Base-by-base conservation (phyloP, 116 monocot species). In the Trichopus zeylanicus region DNA sequence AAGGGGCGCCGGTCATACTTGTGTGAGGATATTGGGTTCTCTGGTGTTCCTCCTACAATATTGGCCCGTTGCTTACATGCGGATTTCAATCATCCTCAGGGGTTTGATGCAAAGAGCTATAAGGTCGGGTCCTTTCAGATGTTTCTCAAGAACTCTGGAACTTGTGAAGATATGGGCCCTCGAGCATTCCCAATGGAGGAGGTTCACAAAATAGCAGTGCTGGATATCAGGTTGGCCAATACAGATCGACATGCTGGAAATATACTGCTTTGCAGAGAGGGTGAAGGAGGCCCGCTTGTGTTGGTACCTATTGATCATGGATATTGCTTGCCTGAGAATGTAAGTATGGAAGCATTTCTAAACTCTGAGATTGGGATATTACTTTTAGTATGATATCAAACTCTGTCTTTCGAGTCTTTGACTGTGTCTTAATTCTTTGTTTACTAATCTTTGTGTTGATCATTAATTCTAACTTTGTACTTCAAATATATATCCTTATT, bases 171-270 rank as follows among this genome's bases (percentile, higher is more conserved):
- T 67, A 86, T 82, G 72, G 86, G 93, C 4, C 83, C 94, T 57
- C 26, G 56, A 31, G 67, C 75, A 27, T 94, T 94, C 61, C 83
- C 85, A 18, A 72, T 83, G 10, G 67, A 86, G 54, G 89, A 89
- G 60, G 81, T 95, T 59, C 95, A 95, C 55, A 89, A 83, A 70
- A 89, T 95, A 11, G 60, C 78, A 13, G 81, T 95, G 53, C 60
- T 95, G 22, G 95, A 95, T 77, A 86, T 95, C 37, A 80, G 95
- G 31, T 72, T 95, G 69, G 95, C 89, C 29, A 95, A 95, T 78
- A 78, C 90, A 24, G 95, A 95, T 70, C 70, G 93, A 12, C 93
- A 93, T 77, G 76, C 79, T 53, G 88, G 93, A 38, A 93, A 93
- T 59, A 93, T 93, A 66, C 67, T 93, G 35, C 51, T 82, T 8